Evolutionary conservation across 2,329 filamentous ascomycete species (phyloP).

Genomic region (Pseudomassariella vexata): DNA sequence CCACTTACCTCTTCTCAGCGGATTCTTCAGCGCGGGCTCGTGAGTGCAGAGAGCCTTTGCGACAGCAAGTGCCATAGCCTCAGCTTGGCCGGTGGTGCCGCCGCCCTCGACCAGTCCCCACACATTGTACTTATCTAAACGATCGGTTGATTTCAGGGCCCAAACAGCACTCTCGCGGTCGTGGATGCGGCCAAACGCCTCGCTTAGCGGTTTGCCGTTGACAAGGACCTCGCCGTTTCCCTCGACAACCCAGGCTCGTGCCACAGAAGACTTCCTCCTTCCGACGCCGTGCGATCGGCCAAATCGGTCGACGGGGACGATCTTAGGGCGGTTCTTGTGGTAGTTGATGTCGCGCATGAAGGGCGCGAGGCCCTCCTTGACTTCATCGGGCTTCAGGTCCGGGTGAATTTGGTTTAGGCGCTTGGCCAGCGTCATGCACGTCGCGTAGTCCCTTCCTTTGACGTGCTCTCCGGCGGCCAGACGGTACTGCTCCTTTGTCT

Average conservation of each 20-base stretch:
- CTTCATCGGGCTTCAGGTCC: constrained; percentile 63
- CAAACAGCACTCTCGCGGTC: constrained; percentile 93
- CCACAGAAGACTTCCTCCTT: constrained; percentile 79
- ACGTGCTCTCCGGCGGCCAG: constrained; percentile 65
- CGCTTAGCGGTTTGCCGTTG: constrained; percentile 79
- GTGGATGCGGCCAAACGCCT: constrained; percentile 81
- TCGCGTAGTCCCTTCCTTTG: constrained; percentile 71
- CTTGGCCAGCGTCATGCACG: constrained; percentile 69
- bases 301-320: constrained; percentile 64
- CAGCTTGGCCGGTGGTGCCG: constrained; percentile 90
- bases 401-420: constrained; percentile 83
- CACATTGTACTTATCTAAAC: constrained; percentile 94
- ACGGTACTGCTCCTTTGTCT: constrained; percentile 71
- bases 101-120: constrained; percentile 82
- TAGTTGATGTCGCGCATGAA: constrained; percentile 75
- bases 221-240: constrained; percentile 85
- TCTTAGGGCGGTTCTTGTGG: constrained; percentile 56
- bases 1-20: constrained; percentile 73
- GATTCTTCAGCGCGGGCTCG: constrained; percentile 85
- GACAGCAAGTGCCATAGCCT: constrained; percentile 86
- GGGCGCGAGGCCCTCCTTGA: constrained; percentile 55
- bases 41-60: constrained; percentile 84
- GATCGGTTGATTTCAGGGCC: constrained; percentile 75
- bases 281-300: constrained; percentile 78
- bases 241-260: constrained; percentile 83